These are phyloP conservation scores for Pyrenula aspistea DNA, from an alignment of 495 filamentous ascomycete genomes.

Conservation along the genomic window DNA sequence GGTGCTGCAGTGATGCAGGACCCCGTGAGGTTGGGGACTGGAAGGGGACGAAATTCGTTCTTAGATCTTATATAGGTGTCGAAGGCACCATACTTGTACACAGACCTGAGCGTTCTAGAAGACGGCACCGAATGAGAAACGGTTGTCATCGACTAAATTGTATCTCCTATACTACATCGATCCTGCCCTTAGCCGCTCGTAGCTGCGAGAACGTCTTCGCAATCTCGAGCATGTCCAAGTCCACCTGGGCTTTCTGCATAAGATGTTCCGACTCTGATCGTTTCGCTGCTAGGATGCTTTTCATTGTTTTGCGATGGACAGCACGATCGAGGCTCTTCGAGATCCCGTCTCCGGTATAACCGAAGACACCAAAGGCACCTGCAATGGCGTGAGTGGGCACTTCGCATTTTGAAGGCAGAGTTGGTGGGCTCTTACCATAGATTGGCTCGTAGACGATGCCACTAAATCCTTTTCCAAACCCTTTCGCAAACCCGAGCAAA, in stretches of 20 bases:
- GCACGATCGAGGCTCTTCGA: conserved; percentile 14
- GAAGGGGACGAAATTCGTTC: neutral
- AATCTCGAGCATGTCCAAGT: neutral
- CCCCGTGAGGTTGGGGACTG: neutral
- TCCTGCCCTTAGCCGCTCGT: neutral
- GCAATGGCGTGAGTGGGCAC: neutral
- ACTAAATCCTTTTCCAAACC: conserved; percentile 62
- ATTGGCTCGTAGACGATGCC: conserved; percentile 56
- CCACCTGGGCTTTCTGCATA: neutral
- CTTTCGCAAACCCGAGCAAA: conserved; percentile 46
- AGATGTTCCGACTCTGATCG: conserved; percentile 8
- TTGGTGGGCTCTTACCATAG: conserved; percentile 12
- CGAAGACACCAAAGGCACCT: conserved; percentile 16
- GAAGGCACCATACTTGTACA: neutral
- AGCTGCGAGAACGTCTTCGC: neutral
- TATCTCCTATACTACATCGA: neutral
- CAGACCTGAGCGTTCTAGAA: neutral
- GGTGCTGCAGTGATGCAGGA: neutral
- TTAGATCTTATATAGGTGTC: neutral
- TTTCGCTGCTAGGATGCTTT: conserved; percentile 6
- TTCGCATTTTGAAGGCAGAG: neutral
- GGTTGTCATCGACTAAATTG: neutral
- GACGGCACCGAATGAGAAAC: neutral
- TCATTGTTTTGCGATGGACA: conserved; percentile 13
- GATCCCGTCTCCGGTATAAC: conserved; percentile 16